Evolutionary conservation across 345 rosid species (phyloP).

Genomic region (Psidium guajava): DNA sequence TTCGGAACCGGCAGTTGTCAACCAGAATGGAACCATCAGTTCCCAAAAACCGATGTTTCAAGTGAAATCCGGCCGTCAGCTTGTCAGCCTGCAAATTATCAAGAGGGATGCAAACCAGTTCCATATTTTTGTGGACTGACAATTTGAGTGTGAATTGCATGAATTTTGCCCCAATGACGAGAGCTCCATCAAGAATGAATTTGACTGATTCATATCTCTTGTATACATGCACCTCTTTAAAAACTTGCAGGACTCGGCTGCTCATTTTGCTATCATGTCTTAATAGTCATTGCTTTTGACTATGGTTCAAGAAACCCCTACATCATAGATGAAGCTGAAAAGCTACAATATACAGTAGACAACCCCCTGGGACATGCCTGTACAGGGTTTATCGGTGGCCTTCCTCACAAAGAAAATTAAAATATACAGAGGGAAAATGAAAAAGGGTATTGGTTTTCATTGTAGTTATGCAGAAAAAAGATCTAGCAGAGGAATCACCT

Average conservation of each 20-base stretch:
- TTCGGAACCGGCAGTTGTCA: too few species aligned
- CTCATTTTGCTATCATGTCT: neutral
- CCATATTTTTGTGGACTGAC: neutral
- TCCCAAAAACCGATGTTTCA: neutral
- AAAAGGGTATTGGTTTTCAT: neutral
- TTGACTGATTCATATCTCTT: neutral
- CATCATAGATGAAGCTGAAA: neutral
- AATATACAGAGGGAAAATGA: neutral
- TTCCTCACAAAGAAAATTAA: neutral
- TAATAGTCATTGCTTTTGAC: neutral
- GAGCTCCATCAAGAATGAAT: neutral
- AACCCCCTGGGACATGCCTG: neutral
- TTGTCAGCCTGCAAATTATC: neutral
- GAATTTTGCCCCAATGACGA: neutral
- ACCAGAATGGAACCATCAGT: too few species aligned
- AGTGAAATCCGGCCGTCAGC: neutral
- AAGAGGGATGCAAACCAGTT: neutral
- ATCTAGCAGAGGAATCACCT: conserved; percentile 9
- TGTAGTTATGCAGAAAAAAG: neutral
- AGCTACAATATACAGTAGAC: neutral
- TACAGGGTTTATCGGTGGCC: neutral
- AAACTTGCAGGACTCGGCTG: neutral
- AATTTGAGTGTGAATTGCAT: neutral
- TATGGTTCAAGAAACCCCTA: neutral
- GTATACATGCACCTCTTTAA: neutral